Conservation (phyloP, 2,329 filamentous ascomycete genomes). For the Thyridium curvatum region DNA sequence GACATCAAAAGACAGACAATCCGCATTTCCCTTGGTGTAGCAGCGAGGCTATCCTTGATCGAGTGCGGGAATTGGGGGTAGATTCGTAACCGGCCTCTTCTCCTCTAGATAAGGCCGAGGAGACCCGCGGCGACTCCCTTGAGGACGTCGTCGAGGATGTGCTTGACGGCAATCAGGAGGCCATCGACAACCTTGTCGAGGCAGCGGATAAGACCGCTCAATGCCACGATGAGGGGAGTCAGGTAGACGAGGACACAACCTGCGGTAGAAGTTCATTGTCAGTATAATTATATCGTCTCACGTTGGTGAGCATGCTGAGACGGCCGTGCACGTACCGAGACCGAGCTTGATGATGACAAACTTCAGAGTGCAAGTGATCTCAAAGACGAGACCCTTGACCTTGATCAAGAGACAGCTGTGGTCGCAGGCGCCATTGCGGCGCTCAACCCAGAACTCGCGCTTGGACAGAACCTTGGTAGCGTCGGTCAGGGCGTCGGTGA, state of each 20-base stretch:
- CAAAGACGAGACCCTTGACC: slow-evolving; percentile 15
- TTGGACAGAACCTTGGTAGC: slow-evolving; percentile 15
- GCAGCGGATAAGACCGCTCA: slow-evolving; percentile 13
- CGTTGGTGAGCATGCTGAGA: too few species aligned
- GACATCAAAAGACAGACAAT: too few species aligned
- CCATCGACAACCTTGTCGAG: slow-evolving; percentile 16
- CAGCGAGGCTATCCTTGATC: too few species aligned
- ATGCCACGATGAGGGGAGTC: slow-evolving; percentile 15
- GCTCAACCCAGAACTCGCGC: slow-evolving; percentile 7
- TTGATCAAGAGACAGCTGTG: slow-evolving; percentile 12
- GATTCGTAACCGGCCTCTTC: too few species aligned
- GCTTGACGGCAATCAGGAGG: slow-evolving; percentile 14
- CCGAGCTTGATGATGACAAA: slow-evolving; percentile 18
- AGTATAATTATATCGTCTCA: neutral
- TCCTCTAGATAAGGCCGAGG: slow-evolving; percentile 9
- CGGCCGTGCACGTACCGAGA: slow-evolving; percentile 16
- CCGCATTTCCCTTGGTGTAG: too few species aligned
- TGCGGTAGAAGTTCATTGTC: neutral
- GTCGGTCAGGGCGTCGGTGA: slow-evolving; percentile 14
- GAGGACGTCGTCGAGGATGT: slow-evolving; percentile 12
- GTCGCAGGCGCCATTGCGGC: slow-evolving; percentile 5
- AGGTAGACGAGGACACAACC: slow-evolving; percentile 12
- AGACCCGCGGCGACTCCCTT: slow-evolving; percentile 11
- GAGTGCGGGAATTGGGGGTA: too few species aligned
- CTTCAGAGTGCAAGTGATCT: slow-evolving; percentile 17